A percentile compares a stretch with the other conserved stretches of the same genome.
Conservation (phyloP, 2,329 filamentous ascomycete species). For the Fusarium sp. region DNA sequence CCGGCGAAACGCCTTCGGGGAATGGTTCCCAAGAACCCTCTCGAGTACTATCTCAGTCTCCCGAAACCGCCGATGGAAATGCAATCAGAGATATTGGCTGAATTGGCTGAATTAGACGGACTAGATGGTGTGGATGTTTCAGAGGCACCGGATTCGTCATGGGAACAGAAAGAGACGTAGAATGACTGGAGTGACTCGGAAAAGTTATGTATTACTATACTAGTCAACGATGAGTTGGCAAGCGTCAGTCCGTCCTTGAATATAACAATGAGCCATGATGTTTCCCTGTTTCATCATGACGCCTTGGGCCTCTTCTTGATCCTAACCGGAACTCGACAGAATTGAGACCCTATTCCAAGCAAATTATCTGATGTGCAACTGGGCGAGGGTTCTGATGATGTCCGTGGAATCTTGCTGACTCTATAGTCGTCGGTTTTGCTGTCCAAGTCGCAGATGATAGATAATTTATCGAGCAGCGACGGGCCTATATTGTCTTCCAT, state of each 20-base stretch:
- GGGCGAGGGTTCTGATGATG: background rate
- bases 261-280: no score
- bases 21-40: background rate
- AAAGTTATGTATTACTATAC: no score
- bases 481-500: background rate
- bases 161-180: no score
- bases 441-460: background rate
- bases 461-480: background rate
- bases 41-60: background rate
- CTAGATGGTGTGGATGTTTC: no score
- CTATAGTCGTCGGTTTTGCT: background rate
- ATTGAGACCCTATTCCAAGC: background rate
- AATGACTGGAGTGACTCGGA: no score
- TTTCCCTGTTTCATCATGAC: background rate
- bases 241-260: no score
- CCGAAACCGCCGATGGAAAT: background rate
- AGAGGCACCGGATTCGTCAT: no score
- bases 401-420: background rate
- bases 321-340: background rate
- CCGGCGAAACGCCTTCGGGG: background rate
- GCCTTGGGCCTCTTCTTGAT: background rate
- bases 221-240: no score
- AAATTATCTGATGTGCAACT: background rate
- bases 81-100: no score
- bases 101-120: no score